A percentile compares a stretch with the other conserved stretches of the same genome.
Evolutionary conservation across 2,329 filamentous ascomycete genomes (phyloP).

Genomic region (Talaromyces sp.): DNA sequence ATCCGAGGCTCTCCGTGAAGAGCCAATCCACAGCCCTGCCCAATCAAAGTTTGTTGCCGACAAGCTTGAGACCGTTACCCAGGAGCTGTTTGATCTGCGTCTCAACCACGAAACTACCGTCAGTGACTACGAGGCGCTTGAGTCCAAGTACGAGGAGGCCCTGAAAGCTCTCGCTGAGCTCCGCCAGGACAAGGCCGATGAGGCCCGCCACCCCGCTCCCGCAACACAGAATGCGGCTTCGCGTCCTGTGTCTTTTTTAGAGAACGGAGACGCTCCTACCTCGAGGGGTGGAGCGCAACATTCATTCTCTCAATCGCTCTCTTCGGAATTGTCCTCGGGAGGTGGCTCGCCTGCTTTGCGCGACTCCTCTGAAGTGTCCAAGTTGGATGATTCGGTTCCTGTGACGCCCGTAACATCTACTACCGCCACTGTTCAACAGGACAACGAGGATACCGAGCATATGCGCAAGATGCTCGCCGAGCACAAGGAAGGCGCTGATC

Average conservation of each 20-base stretch:
- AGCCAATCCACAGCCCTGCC: conserved; percentile 68
- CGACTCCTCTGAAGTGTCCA: conserved; percentile 54
- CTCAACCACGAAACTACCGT: conserved; percentile 87
- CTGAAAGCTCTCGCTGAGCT: conserved; percentile 79
- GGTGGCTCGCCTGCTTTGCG: conserved; percentile 71
- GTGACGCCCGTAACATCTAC: conserved; percentile 29
- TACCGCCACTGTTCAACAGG: conserved; percentile 43
- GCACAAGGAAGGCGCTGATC: conserved; percentile 73
- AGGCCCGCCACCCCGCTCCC: conserved; percentile 65
- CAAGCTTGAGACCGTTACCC: conserved; percentile 86
- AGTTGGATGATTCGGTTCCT: conserved; percentile 38
- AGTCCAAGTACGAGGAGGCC: conserved; percentile 88
- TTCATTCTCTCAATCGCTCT: conserved; percentile 87
- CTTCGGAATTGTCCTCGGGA: conserved; percentile 88
- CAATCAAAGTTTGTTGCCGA: conserved; percentile 86
- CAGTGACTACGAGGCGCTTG: conserved; percentile 77
- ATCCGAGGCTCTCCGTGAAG: conserved; percentile 37
- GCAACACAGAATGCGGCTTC: conserved; percentile 45
- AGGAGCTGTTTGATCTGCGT: conserved; percentile 86
- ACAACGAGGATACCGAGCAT: conserved; percentile 68
- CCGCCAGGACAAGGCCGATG: conserved; percentile 76
- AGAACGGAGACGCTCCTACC: conserved; percentile 70
- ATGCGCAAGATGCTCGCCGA: conserved; percentile 72
- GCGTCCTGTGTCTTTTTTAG: conserved; percentile 82
- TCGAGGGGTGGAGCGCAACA: conserved; percentile 68